Base-by-base conservation (phyloP, 345 rosid species). In the Pistacia atlantica region DNA sequence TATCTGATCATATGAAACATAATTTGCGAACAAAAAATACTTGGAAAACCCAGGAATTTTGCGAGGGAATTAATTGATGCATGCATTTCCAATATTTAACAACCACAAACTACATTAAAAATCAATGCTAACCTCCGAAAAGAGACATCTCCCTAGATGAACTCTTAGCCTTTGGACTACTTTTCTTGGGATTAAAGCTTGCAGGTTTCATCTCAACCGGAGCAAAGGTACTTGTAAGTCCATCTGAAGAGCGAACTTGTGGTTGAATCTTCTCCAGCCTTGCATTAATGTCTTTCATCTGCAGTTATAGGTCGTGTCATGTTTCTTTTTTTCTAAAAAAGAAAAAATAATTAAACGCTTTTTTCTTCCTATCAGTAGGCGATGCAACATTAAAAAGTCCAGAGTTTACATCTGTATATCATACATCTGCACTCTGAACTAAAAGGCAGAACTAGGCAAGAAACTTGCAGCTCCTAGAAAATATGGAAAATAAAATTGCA, bases 281-380 rank as follows among this genome's bases (percentile, higher is more conserved):
- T 55, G 98, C 97, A 86, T 94, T 96, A 76, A 96, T 96, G 84
- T 96, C 98, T 86, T 90, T 96, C 70, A 96, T 83, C 99, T 96
- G 90, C 87, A 85, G 66, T 73, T 68, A 78, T 31, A 77, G 10
- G 38, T 33, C 25, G 18, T 57, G n/a, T 71, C 46, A 54, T 73
- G 46, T 42, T 42, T 42, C 46, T 42, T 42, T 42, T 42, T 42
- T 6, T 69, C 56, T 69, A 11, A 38, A 67, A 51, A n/a, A 31
- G 67, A 13, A 38, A 17, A 8, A 18, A 14, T 13, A 69, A 49
- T 14, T 14, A 11, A 25, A 65, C 38, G 54, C 18, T 65, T 45
- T 56, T 8, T 17, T 25, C 69, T 73, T 61, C 68, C 14, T n/a
- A 37, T 16, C 25, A 10, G 25, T 11, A 58, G 14, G 65, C 35